Percentiles rank a stretch among this genome's conserved stretches.
Conservation (phyloP, 2,329 filamentous ascomycete genomes). For the Chaetomiaceae sp. region DNA sequence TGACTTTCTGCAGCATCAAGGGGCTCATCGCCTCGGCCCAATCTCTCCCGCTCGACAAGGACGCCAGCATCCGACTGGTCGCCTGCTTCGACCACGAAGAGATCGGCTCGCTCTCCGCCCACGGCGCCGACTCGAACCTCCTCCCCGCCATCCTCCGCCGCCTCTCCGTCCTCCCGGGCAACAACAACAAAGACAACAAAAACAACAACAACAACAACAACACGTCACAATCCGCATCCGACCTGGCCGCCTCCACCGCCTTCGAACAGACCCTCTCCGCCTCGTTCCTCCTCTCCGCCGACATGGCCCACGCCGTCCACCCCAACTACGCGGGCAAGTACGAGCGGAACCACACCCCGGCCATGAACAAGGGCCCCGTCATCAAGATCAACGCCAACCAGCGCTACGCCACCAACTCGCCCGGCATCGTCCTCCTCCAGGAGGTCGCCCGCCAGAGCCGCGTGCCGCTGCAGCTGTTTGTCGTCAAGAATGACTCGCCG, state of each 20-base stretch:
- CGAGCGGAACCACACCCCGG: slow-evolving; percentile 82
- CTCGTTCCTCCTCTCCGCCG: slow-evolving; percentile 91
- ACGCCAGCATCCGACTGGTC: slow-evolving; percentile 81
- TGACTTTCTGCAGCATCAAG: slow-evolving; percentile 89
- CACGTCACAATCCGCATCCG: slow-evolving; percentile 35
- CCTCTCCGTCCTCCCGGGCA: slow-evolving; percentile 71
- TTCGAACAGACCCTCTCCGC: slow-evolving; percentile 90
- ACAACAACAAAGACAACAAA: too few relatives aligned
- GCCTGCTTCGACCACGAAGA: slow-evolving; percentile 98
- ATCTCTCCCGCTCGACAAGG: slow-evolving; percentile 63
- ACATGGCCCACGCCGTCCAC: slow-evolving; percentile 96
- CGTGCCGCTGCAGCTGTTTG: slow-evolving; percentile 91
- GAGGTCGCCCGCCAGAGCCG: slow-evolving; percentile 71
- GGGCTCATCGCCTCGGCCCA: slow-evolving; percentile 77
- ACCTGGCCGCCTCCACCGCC: slow-evolving; percentile 58
- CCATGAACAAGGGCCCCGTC: slow-evolving; percentile 94
- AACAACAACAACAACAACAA: too few relatives aligned
- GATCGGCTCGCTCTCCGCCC: slow-evolving; percentile 86
- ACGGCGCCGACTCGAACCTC: slow-evolving; percentile 89
- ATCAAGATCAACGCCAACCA: slow-evolving; percentile 99
- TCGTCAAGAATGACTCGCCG: slow-evolving; percentile 89
- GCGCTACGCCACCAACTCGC: slow-evolving; percentile 92
- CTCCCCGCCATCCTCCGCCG: slow-evolving; percentile 83
- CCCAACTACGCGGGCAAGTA: slow-evolving; percentile 94
- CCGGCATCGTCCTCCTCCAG: slow-evolving; percentile 87